Percentiles rank a stretch among this genome's conserved stretches.
Evolutionary conservation across 2,329 filamentous ascomycete genomes (phyloP).

Genomic region (Colletotrichum incanum): DNA sequence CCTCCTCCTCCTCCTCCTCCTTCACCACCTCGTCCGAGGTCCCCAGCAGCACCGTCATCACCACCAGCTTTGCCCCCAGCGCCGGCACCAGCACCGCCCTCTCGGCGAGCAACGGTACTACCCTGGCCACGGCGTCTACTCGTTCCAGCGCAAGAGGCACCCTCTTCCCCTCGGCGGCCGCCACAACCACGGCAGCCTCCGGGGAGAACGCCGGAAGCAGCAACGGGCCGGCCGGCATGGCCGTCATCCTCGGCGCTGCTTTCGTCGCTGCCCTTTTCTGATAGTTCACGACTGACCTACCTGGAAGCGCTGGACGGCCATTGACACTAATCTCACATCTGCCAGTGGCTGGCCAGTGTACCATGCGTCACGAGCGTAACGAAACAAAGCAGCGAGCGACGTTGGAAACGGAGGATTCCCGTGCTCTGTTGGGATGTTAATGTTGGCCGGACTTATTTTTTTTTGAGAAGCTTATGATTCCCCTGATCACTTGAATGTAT

Average conservation of each 20-base stretch:
- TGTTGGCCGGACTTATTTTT: slow-evolving; percentile 32
- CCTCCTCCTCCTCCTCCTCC: too few relatives aligned
- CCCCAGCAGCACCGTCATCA: slow-evolving; percentile 22
- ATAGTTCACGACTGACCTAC: slow-evolving; percentile 34
- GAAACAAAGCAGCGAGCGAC: slow-evolving; percentile 31
- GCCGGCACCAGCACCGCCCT: slow-evolving; percentile 32
- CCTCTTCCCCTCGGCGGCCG: slow-evolving; percentile 9
- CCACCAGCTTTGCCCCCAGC: slow-evolving; percentile 28
- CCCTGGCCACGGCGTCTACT: slow-evolving; percentile 24
- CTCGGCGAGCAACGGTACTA: slow-evolving; percentile 25
- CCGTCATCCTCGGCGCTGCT: slow-evolving; percentile 40
- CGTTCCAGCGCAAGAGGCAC: slow-evolving; percentile 25
- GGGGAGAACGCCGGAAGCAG: slow-evolving; percentile 27
- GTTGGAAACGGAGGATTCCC: slow-evolving; percentile 16
- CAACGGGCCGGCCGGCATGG: slow-evolving; percentile 36
- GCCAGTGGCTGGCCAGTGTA: slow-evolving; percentile 12
- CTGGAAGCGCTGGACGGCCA: slow-evolving; percentile 36
- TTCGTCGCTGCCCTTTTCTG: slow-evolving; percentile 41
- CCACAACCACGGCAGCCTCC: slow-evolving; percentile 3
- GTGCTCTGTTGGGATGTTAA: slow-evolving; percentile 44
- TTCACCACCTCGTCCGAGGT: slow-evolving; percentile 27
- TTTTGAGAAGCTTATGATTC: slow-evolving; percentile 39
- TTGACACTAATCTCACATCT: background rate
- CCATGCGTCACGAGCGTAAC: slow-evolving; percentile 44
- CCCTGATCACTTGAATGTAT: slow-evolving; percentile 32